phyloP scores from a whole-genome alignment of 2,329 filamentous ascomycete species.

The Fusarium sp. region DNA sequence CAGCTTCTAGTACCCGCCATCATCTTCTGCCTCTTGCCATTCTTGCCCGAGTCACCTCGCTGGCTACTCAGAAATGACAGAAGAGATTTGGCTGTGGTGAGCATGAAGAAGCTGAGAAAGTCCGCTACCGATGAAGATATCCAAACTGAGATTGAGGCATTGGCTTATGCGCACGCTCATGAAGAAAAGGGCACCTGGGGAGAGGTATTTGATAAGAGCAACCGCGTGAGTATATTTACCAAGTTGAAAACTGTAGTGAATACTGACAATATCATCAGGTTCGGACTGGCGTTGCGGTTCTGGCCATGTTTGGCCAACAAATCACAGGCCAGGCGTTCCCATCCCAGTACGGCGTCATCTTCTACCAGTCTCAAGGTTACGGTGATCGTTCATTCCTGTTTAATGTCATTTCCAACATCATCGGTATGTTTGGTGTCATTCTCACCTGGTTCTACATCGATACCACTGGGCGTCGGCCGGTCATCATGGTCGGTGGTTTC shows the following conservation, averaged over 20 bases:
- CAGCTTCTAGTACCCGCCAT: slow-evolving; percentile 57
- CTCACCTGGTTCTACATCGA: slow-evolving; percentile 37
- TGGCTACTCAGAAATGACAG: slow-evolving; percentile 44
- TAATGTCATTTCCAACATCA: slow-evolving; percentile 34
- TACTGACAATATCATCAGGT: neutral
- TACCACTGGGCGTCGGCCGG: neutral
- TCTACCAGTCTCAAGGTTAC: slow-evolving; percentile 46
- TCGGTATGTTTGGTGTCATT: slow-evolving; percentile 12
- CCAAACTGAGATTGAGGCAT: slow-evolving; percentile 37
- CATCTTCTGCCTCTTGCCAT: slow-evolving; percentile 49
- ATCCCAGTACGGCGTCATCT: slow-evolving; percentile 47
- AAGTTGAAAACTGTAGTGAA: neutral
- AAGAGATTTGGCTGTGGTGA: neutral
- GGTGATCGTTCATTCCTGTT: slow-evolving; percentile 41
- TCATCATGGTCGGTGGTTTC: slow-evolving; percentile 4
- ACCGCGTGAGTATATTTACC: neutral
- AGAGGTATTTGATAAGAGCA: slow-evolving; percentile 16
- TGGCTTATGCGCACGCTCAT: slow-evolving; percentile 8
- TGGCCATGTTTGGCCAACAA: slow-evolving; percentile 49
- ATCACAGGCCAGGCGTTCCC: slow-evolving; percentile 49
- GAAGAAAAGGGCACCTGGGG: slow-evolving; percentile 14
- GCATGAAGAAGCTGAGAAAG: slow-evolving; percentile 48
- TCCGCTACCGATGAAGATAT: slow-evolving; percentile 43
- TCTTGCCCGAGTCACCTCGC: slow-evolving; percentile 60
- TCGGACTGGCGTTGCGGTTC: slow-evolving; percentile 39